Base-by-base conservation (phyloP, 78 protist species). In the Dictyostelium brefeldianum region DNA sequence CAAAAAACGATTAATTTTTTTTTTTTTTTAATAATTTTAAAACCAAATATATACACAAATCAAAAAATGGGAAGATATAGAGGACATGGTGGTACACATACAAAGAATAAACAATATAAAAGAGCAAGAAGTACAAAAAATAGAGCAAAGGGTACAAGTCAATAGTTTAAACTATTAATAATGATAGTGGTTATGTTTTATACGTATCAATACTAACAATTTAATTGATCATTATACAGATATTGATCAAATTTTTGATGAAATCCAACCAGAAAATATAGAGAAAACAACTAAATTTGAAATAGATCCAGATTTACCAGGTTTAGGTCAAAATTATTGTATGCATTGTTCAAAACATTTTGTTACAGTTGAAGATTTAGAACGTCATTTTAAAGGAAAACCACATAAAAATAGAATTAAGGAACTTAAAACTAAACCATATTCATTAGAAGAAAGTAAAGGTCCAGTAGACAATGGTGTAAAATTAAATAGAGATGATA, bases 221-320 rank as follows among this genome's bases (percentile, higher is more conserved):
- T 36, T n/a, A 25, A 50, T 12, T 47, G 11, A 75, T 50, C 14
- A 62, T 46, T 29, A 36, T 46, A 74, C 20, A 78, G 95, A 90
- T 71, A 6, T 90, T 10, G 95, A 90, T 90, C 95, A 90, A 77
- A 70, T 90, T n/a, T 90, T 65, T 73, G 69, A 78, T 59, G 95
- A 90, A 64, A 47, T 90, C 0, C 95, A 90, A 78, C 95, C 95
- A 74, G 89, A 71, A 5, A 90, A 36, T 48, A 53, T 90, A 67
- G 95, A 90, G 11, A 70, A 69, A 22, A 8, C 29, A n/a, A 29
- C 80, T 41, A 74, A 90, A 17, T 73, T 80, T 53, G 81, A 80
- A 31, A 51, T 80, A 17, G 95, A 90, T 43, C 87, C 81, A 77
- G 95, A 90, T 48, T 27, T 75, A 71, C 95, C 95, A 41, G 95